phyloP scores from a whole-genome alignment of 129 eudicot species.

The Saposhnikovia divaricata region DNA sequence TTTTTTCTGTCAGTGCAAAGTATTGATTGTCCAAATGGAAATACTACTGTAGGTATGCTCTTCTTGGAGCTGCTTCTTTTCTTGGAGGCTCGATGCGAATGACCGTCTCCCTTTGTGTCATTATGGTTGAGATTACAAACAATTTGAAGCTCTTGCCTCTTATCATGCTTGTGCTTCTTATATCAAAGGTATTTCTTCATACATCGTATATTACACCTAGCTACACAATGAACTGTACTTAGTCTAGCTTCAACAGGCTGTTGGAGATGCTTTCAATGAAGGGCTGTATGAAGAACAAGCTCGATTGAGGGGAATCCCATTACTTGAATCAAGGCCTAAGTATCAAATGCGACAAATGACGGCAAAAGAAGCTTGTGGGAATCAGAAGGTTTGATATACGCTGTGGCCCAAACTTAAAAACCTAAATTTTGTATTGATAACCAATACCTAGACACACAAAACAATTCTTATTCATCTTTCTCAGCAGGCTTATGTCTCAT shows the following conservation, averaged over 20 bases:
- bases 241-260: slow-evolving; percentile 53
- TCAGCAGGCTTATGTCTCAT: background rate
- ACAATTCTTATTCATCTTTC: background rate
- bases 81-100: slow-evolving; percentile 98
- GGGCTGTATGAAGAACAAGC: slow-evolving; percentile 98
- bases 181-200: slow-evolving; percentile 61
- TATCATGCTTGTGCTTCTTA: slow-evolving; percentile 97
- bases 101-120: slow-evolving; percentile 96
- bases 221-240: slow-evolving; percentile 2
- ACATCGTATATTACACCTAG: background rate
- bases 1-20: background rate
- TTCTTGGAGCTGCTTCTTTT: slow-evolving; percentile 96
- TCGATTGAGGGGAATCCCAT: slow-evolving; percentile 75
- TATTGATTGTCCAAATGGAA: background rate
- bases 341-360: slow-evolving; percentile 85
- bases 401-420: background rate
- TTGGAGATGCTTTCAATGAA: slow-evolving; percentile 97
- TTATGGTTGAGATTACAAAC: slow-evolving; percentile 95
- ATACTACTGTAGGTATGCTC: slow-evolving; percentile 64
- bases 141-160: slow-evolving; percentile 88
- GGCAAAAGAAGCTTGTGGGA: slow-evolving; percentile 87
- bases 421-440: background rate
- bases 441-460: background rate
- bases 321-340: slow-evolving; percentile 94
- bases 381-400: slow-evolving; percentile 48